These are phyloP conservation scores for Solanum paucissectum DNA, from an alignment of 257 asterid species.

Conservation along the genomic window DNA sequence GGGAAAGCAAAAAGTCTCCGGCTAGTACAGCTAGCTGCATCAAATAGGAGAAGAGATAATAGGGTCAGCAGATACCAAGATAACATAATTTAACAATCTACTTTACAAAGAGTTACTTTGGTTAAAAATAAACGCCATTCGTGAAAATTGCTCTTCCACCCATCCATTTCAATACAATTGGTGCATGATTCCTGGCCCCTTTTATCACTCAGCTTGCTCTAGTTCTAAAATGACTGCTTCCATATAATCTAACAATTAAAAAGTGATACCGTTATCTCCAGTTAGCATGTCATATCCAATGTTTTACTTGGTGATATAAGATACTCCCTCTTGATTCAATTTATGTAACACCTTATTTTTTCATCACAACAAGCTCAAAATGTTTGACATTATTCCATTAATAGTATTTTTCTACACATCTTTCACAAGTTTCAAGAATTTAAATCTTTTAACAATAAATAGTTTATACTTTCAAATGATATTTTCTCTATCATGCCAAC, in stretches of 20 bases:
- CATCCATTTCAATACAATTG: not conserved
- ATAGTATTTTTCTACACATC: not conserved
- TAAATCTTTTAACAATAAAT: not conserved
- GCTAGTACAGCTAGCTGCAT: constrained; percentile 89
- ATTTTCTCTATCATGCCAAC: not conserved
- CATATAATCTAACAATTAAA: not conserved
- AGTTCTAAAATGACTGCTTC: not conserved
- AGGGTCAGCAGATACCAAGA: not conserved
- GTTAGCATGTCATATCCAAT: not conserved
- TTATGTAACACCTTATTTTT: not conserved
- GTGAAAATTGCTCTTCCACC: not conserved
- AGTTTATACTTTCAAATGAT: not conserved
- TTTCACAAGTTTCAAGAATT: not conserved
- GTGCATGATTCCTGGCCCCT: not conserved
- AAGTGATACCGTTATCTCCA: not conserved
- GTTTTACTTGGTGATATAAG: not conserved
- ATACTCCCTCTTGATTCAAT: not conserved
- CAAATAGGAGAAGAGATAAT: constrained; percentile 2
- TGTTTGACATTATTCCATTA: not conserved
- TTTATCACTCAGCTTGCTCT: not conserved
- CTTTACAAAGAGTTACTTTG: not conserved
- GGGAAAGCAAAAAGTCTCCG: constrained; percentile 86
- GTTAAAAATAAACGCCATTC: not conserved
- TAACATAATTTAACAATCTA: not conserved
- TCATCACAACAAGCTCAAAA: not conserved